These are phyloP conservation scores for Salix udensis DNA, from an alignment of 345 rosid genomes.

Conservation along the genomic window DNA sequence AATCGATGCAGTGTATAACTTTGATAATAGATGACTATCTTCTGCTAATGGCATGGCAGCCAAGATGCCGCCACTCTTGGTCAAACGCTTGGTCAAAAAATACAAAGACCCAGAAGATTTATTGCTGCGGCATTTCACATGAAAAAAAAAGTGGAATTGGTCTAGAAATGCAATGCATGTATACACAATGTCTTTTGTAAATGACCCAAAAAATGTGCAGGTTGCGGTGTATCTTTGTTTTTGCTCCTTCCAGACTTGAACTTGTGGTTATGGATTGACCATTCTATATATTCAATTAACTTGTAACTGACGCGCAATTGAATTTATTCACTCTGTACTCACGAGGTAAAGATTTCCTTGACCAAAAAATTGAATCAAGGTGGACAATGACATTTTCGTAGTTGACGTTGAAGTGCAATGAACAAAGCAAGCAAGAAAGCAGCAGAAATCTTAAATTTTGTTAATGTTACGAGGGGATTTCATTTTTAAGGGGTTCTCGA, in stretches of 20 bases:
- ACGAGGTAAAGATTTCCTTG: neutral
- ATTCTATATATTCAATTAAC: neutral
- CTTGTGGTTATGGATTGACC: neutral
- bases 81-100: neutral
- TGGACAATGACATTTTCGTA: neutral
- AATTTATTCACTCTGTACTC: neutral
- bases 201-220: neutral
- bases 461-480: neutral
- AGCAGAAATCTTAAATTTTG: neutral
- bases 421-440: neutral
- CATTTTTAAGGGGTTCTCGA: neutral
- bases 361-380: neutral
- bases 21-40: neutral
- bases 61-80: neutral
- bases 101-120: neutral
- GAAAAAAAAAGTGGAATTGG: neutral
- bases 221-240: neutral
- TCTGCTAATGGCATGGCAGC: neutral
- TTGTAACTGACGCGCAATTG: neutral
- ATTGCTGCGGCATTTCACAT: neutral
- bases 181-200: too few relatives aligned
- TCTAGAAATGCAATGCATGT: neutral
- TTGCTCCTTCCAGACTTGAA: neutral
- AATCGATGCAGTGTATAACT: neutral
- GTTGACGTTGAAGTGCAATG: neutral